These are phyloP conservation scores for Telfairia occidentalis DNA, from an alignment of 331 rosid genomes.

Conservation along the genomic window DNA sequence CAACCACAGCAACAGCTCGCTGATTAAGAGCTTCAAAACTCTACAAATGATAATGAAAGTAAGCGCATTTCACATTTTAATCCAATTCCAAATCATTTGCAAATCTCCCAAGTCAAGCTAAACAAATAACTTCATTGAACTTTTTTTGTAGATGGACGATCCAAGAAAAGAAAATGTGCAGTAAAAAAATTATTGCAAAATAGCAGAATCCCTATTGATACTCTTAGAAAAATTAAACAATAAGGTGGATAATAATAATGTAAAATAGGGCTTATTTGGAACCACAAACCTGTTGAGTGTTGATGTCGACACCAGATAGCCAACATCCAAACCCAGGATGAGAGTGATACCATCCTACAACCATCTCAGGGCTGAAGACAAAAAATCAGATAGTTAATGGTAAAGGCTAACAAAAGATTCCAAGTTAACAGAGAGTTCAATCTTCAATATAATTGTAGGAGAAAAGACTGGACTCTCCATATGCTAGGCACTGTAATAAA, in stretches of 20 bases:
- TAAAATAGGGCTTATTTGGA: not conserved
- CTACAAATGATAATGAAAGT: conserved; percentile 22
- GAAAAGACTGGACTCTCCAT: not conserved
- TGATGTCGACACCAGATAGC: conserved; percentile 97
- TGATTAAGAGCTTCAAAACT: conserved; percentile 97
- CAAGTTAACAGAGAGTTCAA: not conserved
- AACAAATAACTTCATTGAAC: not conserved
- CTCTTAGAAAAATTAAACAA: not conserved
- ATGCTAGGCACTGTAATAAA: not conserved
- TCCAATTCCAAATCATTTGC: not conserved
- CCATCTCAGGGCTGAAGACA: conserved; percentile 88
- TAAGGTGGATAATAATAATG: not conserved
- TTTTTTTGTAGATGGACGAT: not conserved
- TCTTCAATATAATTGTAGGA: not conserved
- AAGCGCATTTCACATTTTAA: not conserved
- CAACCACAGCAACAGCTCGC: conserved; percentile 96
- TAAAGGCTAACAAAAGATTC: not conserved
- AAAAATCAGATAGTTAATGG: not conserved
- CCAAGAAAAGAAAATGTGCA: not conserved
- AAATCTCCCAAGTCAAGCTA: not conserved
- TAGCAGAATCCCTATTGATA: not conserved
- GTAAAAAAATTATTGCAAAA: not conserved
- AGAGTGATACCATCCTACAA: conserved; percentile 97
- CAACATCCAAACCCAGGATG: conserved; percentile 99
- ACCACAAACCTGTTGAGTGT: conserved; percentile 77